Evolutionary conservation across 2,329 filamentous ascomycete species (phyloP).

Genomic region (Annulohypoxylon truncatum): DNA sequence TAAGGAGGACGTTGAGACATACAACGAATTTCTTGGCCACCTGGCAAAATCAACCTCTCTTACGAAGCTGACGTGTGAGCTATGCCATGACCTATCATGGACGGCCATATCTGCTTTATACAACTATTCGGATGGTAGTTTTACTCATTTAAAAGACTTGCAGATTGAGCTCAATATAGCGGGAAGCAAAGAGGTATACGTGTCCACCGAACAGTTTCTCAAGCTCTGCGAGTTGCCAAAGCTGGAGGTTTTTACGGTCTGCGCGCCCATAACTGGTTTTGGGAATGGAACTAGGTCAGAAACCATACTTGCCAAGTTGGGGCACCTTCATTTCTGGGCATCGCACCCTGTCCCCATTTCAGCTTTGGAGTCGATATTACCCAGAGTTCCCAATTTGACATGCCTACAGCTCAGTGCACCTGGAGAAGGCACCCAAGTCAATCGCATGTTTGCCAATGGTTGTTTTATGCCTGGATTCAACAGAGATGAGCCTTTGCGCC

Average conservation of each 20-base stretch:
- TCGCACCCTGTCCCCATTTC: neutral
- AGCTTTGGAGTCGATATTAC: constrained; percentile 6
- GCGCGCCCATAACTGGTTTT: neutral
- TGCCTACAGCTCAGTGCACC: neutral
- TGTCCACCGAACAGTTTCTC: constrained; percentile 4
- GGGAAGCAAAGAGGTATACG: neutral
- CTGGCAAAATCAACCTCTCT: constrained; percentile 13
- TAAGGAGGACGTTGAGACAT: neutral
- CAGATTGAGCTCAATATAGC: neutral
- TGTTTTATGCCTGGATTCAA: neutral
- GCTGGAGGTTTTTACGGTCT: constrained; percentile 3
- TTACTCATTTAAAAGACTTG: neutral
- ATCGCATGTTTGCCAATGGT: neutral
- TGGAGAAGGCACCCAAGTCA: neutral
- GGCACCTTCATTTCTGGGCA: neutral
- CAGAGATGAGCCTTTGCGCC: neutral
- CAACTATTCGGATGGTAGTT: neutral
- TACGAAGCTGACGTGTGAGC: neutral
- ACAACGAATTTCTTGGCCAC: constrained; percentile 5
- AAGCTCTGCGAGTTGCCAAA: constrained; percentile 15
- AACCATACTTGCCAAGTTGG: neutral
- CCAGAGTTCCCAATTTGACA: constrained; percentile 6
- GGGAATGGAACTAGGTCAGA: neutral
- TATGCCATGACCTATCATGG: neutral
- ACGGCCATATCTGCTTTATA: neutral